These are phyloP conservation scores for Dryadomyces quercus-mongolicae DNA, from an alignment of 2,329 filamentous ascomycete species.

Conservation along the genomic window DNA sequence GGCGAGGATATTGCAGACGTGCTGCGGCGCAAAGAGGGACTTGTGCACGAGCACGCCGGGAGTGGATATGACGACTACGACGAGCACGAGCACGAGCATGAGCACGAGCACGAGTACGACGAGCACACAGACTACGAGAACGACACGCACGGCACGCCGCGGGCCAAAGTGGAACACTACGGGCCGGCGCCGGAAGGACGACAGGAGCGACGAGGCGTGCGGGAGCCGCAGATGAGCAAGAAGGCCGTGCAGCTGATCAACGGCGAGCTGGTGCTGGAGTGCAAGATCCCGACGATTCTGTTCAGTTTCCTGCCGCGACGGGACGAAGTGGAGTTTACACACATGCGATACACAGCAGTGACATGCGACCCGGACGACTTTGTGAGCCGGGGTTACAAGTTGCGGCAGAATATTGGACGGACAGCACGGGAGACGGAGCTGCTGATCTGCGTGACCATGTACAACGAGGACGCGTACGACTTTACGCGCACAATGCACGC, in stretches of 20 bases:
- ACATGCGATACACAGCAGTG: slow-evolving; percentile 88
- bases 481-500: slow-evolving; percentile 98
- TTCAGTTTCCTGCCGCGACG: slow-evolving; percentile 92
- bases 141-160: not conserved
- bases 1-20: slow-evolving; percentile 16
- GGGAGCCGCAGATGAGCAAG: slow-evolving; percentile 76
- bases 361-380: slow-evolving; percentile 93
- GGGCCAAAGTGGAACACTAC: slow-evolving; percentile 60
- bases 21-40: slow-evolving; percentile 1
- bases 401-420: slow-evolving; percentile 83
- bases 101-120: not conserved
- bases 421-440: slow-evolving; percentile 88
- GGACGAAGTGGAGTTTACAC: slow-evolving; percentile 91
- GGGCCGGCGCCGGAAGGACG: slow-evolving; percentile 77
- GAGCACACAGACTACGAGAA: no score
- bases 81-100: not conserved
- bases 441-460: slow-evolving; percentile 97
- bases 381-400: slow-evolving; percentile 80
- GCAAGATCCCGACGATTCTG: slow-evolving; percentile 96
- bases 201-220: slow-evolving; percentile 77
- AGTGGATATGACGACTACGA: not conserved
- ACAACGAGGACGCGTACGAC: slow-evolving; percentile 94
- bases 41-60: not conserved
- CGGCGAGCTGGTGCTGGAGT: slow-evolving; percentile 92
- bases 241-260: slow-evolving; percentile 96